Evolutionary conservation across 148 eudicot species (phyloP).

Genomic region (Fallopia convolvulus): DNA sequence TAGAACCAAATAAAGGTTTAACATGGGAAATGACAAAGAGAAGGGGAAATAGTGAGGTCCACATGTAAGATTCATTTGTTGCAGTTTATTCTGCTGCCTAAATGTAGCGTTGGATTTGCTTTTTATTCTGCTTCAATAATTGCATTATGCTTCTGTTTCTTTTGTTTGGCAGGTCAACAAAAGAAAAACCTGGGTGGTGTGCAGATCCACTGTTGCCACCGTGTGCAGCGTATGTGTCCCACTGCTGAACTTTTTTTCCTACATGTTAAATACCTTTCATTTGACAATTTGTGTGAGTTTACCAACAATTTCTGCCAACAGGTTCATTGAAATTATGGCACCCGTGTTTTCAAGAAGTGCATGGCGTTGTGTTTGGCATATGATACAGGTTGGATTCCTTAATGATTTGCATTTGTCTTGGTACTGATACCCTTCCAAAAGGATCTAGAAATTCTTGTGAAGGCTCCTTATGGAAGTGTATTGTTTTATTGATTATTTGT

Average conservation of each 20-base stretch:
- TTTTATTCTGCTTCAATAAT: not conserved
- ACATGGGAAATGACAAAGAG: slow-evolving; percentile 90
- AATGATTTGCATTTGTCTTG: not conserved
- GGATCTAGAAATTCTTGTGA: not conserved
- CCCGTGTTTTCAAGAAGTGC: slow-evolving; percentile 81
- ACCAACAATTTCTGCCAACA: slow-evolving; percentile 17
- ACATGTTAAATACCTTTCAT: not conserved
- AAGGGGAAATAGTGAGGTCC: slow-evolving; percentile 64
- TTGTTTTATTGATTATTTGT: slow-evolving; percentile 4
- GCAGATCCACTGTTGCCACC: slow-evolving; percentile 71
- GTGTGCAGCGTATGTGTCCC: slow-evolving; percentile 78
- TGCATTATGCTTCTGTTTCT: not conserved
- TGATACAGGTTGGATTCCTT: slow-evolving; percentile 61
- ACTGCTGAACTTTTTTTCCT: not conserved
- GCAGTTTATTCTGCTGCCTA: not conserved
- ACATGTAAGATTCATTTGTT: slow-evolving; percentile 44
- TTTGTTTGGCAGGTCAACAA: slow-evolving; percentile 39
- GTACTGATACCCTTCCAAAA: not conserved
- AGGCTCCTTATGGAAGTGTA: not conserved
- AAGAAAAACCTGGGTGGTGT: slow-evolving; percentile 85
- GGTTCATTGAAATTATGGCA: slow-evolving; percentile 96
- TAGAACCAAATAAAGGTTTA: slow-evolving; percentile 50
- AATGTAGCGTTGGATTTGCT: not conserved
- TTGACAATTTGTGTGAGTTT: not conserved
- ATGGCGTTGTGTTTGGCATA: slow-evolving; percentile 97